Base-by-base conservation (phyloP, 345 rosid species). In the Linum lewisii region DNA sequence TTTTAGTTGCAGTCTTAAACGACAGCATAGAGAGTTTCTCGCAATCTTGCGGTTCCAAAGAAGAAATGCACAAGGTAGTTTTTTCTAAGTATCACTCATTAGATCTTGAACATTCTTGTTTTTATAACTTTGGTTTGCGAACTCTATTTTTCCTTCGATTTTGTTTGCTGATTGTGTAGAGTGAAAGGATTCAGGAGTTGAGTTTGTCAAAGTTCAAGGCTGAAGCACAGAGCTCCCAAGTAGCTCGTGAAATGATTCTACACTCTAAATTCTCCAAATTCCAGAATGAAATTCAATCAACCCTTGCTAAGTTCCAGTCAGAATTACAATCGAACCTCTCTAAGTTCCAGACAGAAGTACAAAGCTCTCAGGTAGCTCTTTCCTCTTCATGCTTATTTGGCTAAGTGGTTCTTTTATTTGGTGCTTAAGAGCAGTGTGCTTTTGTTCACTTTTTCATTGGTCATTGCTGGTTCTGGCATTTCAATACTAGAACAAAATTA, bases 1-100 rank as follows among this genome's bases (percentile, higher is more conserved):
- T 96, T 0, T 84, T 94, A 2, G 90, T 85, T 1, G 84, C 90
- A 72, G 97, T 94, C 47, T 75, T 94, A 70, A 85, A 87, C 58
- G 96, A 87, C 45, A 90, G 97, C 57, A 76, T 94, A 75, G 99
- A 94, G 58, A 94, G 87, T 79, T 91, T 94, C 0, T 68, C 91
- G 0, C 80, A 85, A 59, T 87, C 90, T 50, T 84, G 83, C 37
- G 96, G 85, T 66, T 82, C 96, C 0, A 85, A 85, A 67, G 75
- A 79, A 0, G 97, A 90, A 72, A 85, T 94, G 99, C 87, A 90
- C 63, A 94, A 84, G 83, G 99, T 88, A 57, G 18, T n/a, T n/a
- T n/a, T 16, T 52, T 34, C 26, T 14, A 4, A 21, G 1, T 6
- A 7, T n/a, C n/a, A n/a, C n/a, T n/a, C n/a, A 0, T 62, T 34